These are phyloP conservation scores for Linnemannia zychae DNA, from an alignment of 192 early-diverging fungal species.

Conservation along the genomic window DNA sequence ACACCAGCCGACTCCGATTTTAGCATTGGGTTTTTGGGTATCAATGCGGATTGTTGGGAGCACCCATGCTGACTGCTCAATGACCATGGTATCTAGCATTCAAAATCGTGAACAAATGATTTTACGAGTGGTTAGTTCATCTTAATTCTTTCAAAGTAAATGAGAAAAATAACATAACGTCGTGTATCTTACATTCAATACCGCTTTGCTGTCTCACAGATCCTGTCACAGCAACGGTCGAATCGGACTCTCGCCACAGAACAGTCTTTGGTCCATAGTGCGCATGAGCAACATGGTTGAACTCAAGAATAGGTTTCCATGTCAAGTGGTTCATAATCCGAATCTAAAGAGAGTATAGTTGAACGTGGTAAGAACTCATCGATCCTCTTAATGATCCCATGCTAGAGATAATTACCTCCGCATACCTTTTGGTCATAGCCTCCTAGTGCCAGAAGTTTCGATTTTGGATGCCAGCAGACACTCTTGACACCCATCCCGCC, in stretches of 20 bases:
- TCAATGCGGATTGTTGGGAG: conserved; percentile 70
- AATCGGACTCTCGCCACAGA: conserved; percentile 36
- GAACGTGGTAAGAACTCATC: not conserved
- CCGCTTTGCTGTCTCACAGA: conserved; percentile 55
- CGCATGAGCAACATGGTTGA: conserved; percentile 66
- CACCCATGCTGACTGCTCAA: conserved; percentile 64
- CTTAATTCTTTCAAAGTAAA: not conserved
- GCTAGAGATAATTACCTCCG: not conserved
- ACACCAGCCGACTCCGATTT: conserved; percentile 76
- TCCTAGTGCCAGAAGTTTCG: conserved; percentile 86
- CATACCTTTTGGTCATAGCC: conserved; percentile 87
- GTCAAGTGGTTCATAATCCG: conserved; percentile 79
- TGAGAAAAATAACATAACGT: not conserved
- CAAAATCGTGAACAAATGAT: not conserved
- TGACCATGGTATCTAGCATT: conserved; percentile 65
- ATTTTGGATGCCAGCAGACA: conserved; percentile 79
- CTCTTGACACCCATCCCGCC: conserved; percentile 83
- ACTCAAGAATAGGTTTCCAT: conserved; percentile 76
- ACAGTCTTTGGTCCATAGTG: conserved; percentile 49
- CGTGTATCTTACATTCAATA: conserved; percentile 36
- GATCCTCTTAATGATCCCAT: not conserved
- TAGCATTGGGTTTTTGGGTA: conserved; percentile 78
- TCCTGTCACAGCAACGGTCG: conserved; percentile 39
- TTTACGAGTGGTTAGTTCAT: not conserved
- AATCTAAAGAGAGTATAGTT: conserved; percentile 54